phyloP scores from a whole-genome alignment of 441 rosid species.

The Raphanus hybrid region DNA sequence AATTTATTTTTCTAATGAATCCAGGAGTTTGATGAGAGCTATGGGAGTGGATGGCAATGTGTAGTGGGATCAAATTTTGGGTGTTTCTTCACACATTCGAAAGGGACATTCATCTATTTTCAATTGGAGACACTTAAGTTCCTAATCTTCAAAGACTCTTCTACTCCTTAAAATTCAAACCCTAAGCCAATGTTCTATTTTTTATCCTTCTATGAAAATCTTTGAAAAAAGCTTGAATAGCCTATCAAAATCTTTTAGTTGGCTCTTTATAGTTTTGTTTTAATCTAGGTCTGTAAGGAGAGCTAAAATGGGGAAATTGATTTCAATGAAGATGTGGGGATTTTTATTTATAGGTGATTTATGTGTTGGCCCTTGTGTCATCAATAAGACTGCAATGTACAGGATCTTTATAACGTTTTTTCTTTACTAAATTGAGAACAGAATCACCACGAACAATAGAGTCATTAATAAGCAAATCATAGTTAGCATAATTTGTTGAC shows the following conservation, averaged over 20 bases:
- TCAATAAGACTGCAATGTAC: slow-evolving; percentile 8
- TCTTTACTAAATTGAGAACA: not conserved
- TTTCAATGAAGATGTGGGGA: not conserved
- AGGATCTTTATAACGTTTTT: not conserved
- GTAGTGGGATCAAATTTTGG: slow-evolving; percentile 93
- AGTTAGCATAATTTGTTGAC: no score
- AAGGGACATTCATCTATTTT: slow-evolving; percentile 87
- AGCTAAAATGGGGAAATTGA: slow-evolving; percentile 14
- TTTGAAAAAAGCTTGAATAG: not conserved
- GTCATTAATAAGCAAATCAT: no score
- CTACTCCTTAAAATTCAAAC: not conserved
- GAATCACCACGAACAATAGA: not conserved
- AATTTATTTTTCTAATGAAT: not conserved
- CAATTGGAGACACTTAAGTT: slow-evolving; percentile 77
- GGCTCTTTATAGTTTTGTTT: slow-evolving; percentile 12
- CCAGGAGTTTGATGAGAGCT: slow-evolving; percentile 73
- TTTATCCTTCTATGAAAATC: not conserved
- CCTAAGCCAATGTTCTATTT: no score
- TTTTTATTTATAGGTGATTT: not conserved
- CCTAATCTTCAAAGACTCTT: slow-evolving; percentile 82
- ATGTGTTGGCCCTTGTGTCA: slow-evolving; percentile 12
- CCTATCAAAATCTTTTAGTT: not conserved
- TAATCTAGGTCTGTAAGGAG: slow-evolving; percentile 30
- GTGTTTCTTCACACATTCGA: slow-evolving; percentile 86
- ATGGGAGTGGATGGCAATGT: slow-evolving; percentile 94